Percentiles rank a stretch among this genome's conserved stretches.
These are phyloP conservation scores for Leishmania guyanensis DNA, from an alignment of 208 protist genomes.

Conservation along the genomic window DNA sequence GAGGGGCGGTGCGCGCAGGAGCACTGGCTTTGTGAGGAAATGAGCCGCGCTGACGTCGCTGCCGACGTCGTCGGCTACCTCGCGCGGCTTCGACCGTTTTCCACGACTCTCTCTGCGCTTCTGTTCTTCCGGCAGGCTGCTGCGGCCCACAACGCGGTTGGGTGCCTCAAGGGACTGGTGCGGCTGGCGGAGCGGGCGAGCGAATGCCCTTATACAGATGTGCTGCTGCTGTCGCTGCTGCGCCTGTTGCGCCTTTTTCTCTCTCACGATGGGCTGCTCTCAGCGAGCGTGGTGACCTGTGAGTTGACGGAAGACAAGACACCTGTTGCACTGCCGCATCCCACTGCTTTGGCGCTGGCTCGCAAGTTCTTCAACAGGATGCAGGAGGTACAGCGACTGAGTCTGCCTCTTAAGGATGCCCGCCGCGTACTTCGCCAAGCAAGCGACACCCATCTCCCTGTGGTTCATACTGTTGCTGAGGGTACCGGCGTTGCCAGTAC, in stretches of 20 bases:
- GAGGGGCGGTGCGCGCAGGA: conserved; percentile 55
- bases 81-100: conserved; percentile 22
- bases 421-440: conserved; percentile 9
- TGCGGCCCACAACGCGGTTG: background rate
- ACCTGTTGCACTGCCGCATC: background rate
- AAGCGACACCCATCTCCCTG: background rate
- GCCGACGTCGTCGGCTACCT: background rate
- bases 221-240: conserved; percentile 13
- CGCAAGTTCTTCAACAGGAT: conserved; percentile 27
- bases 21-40: conserved; percentile 39
- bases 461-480: background rate
- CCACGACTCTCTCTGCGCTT: conserved; percentile 19
- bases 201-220: conserved; percentile 15
- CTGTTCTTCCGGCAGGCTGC: background rate
- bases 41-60: conserved; percentile 1
- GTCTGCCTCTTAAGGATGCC: conserved; percentile 14
- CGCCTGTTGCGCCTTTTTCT: conserved; percentile 26
- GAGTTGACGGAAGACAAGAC: background rate
- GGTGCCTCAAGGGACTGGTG: conserved; percentile 18
- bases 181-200: conserved; percentile 12
- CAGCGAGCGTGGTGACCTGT: background rate
- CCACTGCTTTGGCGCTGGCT: conserved; percentile 9
- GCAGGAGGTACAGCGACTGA: conserved; percentile 31
- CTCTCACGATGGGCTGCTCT: conserved; percentile 7
- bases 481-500: background rate